Base-by-base conservation (phyloP, 495 filamentous ascomycete genomes). In the Geopyxis carbonaria region DNA sequence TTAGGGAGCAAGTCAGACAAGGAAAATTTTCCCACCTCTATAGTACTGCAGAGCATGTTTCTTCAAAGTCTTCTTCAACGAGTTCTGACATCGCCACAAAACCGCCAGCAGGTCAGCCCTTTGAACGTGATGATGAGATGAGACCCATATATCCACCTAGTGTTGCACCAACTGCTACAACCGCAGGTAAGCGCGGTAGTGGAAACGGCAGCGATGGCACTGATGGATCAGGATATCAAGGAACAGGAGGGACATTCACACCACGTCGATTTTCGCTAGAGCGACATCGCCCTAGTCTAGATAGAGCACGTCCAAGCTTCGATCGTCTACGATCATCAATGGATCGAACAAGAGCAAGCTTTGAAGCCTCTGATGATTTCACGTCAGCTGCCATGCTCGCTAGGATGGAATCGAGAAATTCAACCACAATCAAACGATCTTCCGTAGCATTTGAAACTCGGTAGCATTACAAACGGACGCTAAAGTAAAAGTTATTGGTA, bases 141-240 rank as follows among this genome's bases (percentile, higher is more conserved):
- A 70, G 79, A 48, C 81, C 83, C 16, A 92, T 93, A 50, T 94
- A 93, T 57, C 79, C 89, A 16, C 82, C 89, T 9, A 89, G 87
- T 34, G 65, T 81, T 38, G 72, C 79, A 10, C 64, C 73, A 5
- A 83, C 80, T 13, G 69, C 73, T 35, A 79, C 76, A 39, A 82
- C 84, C 14, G 76, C 84, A 51, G 83, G 86, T 48, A 69, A 76
- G 39, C 78, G 76, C 40, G 51, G 52, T 9, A 86, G 80, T 50
- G 80, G 89, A 47, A 93, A 83, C 48, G 83, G 83, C 40, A 93
- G 84, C 60, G 84, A 93, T 59, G 85, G 85, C 21, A 93, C 87
- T 10, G 86, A 85, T 40, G 92, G 89, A 53, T 92, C 83, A 9
- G 69, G 73, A 28, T 69, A 73, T 58, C 57, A 20, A 49, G 50